Evolutionary conservation across 2,329 filamentous ascomycete genomes (phyloP).

Genomic region (Pyrenophora teres): DNA sequence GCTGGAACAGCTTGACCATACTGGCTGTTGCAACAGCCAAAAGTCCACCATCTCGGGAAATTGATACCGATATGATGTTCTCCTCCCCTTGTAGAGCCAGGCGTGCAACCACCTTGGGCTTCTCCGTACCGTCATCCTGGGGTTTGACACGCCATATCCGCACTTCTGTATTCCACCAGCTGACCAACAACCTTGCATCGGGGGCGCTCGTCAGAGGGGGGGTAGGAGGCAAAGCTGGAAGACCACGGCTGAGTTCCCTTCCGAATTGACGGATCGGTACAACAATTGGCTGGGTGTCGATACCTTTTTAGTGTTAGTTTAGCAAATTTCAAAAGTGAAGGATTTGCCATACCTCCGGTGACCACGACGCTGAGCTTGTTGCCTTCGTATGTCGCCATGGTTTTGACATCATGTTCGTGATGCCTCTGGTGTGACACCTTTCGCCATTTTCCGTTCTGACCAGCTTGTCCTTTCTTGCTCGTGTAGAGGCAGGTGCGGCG

Average conservation of each 20-base stretch:
- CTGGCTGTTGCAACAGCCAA: conserved; percentile 76
- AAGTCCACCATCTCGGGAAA: conserved; percentile 73
- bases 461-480: conserved; percentile 30
- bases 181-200: conserved; percentile 75
- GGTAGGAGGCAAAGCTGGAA: conserved; percentile 83
- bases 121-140: conserved; percentile 54
- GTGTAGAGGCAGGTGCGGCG: conserved; percentile 83
- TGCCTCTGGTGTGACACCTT: conserved; percentile 85
- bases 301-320: conserved; percentile 58
- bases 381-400: conserved; percentile 87
- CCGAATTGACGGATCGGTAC: conserved; percentile 78
- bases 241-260: conserved; percentile 77
- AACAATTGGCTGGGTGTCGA: conserved; percentile 82
- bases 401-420: conserved; percentile 93
- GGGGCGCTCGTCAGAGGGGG: conserved; percentile 74
- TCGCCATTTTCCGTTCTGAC: conserved; percentile 66
- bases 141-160: conserved; percentile 73
- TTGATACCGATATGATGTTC: conserved; percentile 75
- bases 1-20: conserved; percentile 77
- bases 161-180: conserved; percentile 91
- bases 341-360: conserved; percentile 74
- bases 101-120: conserved; percentile 48
- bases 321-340: not conserved
- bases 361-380: conserved; percentile 82
- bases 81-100: conserved; percentile 66